Evolutionary conservation across 192 early-diverging fungal species (phyloP).

Genomic region (Backusella tuberculispora): DNA sequence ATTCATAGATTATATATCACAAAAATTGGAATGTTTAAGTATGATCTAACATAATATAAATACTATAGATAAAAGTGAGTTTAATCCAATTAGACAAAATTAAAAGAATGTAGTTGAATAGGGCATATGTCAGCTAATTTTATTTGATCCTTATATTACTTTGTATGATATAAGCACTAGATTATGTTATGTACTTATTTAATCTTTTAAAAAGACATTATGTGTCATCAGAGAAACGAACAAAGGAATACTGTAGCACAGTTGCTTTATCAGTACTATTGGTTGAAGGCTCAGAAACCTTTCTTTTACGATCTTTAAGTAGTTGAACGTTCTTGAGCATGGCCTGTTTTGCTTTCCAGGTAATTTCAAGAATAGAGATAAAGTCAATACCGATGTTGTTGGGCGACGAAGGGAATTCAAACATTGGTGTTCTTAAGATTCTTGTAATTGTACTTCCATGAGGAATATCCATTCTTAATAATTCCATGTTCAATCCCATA

Average conservation of each 20-base stretch:
- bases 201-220: no score
- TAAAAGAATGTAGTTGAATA: no score
- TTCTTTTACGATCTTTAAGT: constrained; percentile 3
- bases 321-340: background rate
- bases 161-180: no score
- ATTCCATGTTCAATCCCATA: constrained; percentile 3
- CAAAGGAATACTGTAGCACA: background rate
- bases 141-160: no score
- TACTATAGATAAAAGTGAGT: no score
- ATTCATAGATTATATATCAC: no score
- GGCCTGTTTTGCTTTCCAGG: constrained; percentile 12
- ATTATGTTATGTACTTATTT: no score
- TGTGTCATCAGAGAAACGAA: background rate
- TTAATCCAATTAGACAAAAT: no score
- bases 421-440: constrained; percentile 7
- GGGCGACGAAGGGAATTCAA: background rate
- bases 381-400: background rate
- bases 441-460: background rate
- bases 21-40: no score
- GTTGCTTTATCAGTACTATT: no score
- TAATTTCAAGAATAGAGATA: constrained; percentile 4
- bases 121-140: no score
- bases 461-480: constrained; percentile 7
- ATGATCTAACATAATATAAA: no score
- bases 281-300: constrained; percentile 1